Base-by-base conservation (phyloP, 257 asterid species). In the Prunella vulgaris region DNA sequence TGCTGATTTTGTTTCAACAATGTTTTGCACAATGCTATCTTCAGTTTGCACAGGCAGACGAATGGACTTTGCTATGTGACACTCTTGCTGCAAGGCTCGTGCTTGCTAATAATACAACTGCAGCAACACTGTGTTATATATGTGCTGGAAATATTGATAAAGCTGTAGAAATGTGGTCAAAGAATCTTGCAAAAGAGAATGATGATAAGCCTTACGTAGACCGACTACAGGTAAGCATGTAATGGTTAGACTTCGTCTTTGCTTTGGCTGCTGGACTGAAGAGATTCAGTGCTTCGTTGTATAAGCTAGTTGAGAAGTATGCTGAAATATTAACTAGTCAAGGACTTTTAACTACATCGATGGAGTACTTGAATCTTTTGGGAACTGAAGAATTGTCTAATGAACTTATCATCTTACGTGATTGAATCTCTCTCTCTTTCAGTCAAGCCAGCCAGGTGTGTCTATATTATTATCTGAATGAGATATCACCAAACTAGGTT, bases 261-360 rank as follows among this genome's bases (percentile, higher is more conserved):
- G 98, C 95, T 79, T 80, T 90, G 85, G 98, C 97, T 38, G 81
- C 89, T 73, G 95, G 92, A 60, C 96, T 88, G 72, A 93, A 90
- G 82, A 78, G 69, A 76, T 92, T 87, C 67, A 93, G 98, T 74
- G 89, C 87, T 78, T 85, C 95, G 48, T 64, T 92, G 21, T 90
- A 85, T 78, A 88, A 84, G 78, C 91, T 92, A 62, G 91, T 93
- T 49, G 98, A 93, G 85, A 93, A 85, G 78, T 93, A 93, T 82
- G 96, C 93, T 80, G 98, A 93, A 82, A 90, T 93, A 65, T 84
- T 93, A 76, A 91, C 96, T 48, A 93, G 98, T 77, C 97, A 88
- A 77, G 98, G 98, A 66, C 98, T 86, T 80, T 71, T 88, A 84
- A 83, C 86, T 70, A 85, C 95, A 58, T 97, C 98, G 14, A 90